Percentiles rank a stretch among this genome's conserved stretches.
phyloP scores from a whole-genome alignment of 2,329 filamentous ascomycete genomes.

The Sphaerulina vaccinii region DNA sequence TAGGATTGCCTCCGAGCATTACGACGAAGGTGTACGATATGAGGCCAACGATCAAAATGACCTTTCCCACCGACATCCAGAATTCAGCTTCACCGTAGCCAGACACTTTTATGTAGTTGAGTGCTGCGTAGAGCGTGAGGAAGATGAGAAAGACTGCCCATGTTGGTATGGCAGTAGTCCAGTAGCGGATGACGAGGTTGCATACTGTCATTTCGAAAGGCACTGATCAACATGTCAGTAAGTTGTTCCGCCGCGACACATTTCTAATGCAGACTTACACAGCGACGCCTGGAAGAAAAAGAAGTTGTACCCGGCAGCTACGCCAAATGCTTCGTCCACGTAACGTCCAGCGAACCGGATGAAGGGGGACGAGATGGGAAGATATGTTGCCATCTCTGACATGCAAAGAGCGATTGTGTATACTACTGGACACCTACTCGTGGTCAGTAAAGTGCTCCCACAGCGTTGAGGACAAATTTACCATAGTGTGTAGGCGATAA shows the following conservation, averaged over 20 bases:
- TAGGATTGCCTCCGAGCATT: slow-evolving; percentile 76
- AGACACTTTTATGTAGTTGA: slow-evolving; percentile 72
- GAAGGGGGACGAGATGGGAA: slow-evolving; percentile 75
- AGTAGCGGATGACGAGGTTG: slow-evolving; percentile 62
- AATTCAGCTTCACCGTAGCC: slow-evolving; percentile 80
- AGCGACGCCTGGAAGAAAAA: slow-evolving; percentile 32
- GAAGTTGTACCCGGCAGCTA: slow-evolving; percentile 28
- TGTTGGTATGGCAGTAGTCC: slow-evolving; percentile 49
- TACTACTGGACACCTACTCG: slow-evolving; percentile 24
- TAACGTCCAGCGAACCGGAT: slow-evolving; percentile 74
- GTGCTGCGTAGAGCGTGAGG: slow-evolving; percentile 54
- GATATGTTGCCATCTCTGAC: slow-evolving; percentile 74
- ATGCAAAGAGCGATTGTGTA: slow-evolving; percentile 42
- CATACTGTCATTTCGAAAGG: slow-evolving; percentile 47
- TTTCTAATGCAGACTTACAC: background rate
- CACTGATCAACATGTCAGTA: slow-evolving; percentile 4
- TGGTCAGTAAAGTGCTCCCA: slow-evolving; percentile 32
- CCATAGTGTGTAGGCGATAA: too few relatives aligned
- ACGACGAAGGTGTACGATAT: slow-evolving; percentile 76
- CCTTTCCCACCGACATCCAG: slow-evolving; percentile 55
- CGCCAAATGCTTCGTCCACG: slow-evolving; percentile 57
- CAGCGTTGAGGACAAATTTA: too few relatives aligned
- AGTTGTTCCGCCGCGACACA: background rate
- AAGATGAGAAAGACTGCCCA: slow-evolving; percentile 62
- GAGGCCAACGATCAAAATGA: slow-evolving; percentile 68